A percentile compares a stretch with the other conserved stretches of the same genome.
Evolutionary conservation across 1,139 yeast species (phyloP).

Genomic region (Blastobotrys indianensis): DNA sequence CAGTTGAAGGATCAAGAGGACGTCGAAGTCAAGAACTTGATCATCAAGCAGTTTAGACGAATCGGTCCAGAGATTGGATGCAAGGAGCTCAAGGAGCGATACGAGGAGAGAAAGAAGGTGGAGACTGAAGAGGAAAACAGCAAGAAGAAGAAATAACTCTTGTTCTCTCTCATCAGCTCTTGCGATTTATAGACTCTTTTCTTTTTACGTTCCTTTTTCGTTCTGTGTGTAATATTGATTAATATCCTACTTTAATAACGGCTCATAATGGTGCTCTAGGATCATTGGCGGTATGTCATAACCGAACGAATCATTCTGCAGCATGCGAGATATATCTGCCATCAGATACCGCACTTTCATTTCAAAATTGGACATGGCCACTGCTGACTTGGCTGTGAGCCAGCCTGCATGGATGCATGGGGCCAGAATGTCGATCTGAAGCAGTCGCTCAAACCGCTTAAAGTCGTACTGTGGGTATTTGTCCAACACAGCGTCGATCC

Average conservation of each 20-base stretch:
- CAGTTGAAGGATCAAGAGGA: constrained; percentile 19
- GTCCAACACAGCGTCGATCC: constrained; percentile 14
- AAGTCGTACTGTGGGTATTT: constrained; percentile 10
- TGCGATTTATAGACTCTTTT: neutral
- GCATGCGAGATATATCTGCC: constrained; percentile 1
- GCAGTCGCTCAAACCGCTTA: constrained; percentile 8
- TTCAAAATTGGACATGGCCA: constrained; percentile 2
- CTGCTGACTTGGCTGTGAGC: neutral
- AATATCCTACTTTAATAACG: neutral
- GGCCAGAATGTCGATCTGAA: constrained; percentile 13
- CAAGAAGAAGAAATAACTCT: neutral
- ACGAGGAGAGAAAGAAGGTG: constrained; percentile 21
- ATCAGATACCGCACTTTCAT: neutral
- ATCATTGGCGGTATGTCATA: constrained; percentile 3
- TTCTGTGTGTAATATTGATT: neutral
- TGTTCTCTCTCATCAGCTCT: neutral
- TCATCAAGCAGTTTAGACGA: constrained; percentile 24
- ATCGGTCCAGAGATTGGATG: constrained; percentile 31
- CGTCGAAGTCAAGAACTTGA: constrained; percentile 21
- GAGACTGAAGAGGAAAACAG: constrained; percentile 6
- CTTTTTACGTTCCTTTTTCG: neutral
- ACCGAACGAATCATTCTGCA: constrained; percentile 1
- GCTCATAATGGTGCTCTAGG: constrained; percentile 1
- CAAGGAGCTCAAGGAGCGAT: constrained; percentile 22
- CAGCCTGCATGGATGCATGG: constrained; percentile 7